A percentile compares a stretch with the other conserved stretches of the same genome.
Evolutionary conservation across 202 grass and related monocot genomes (phyloP).

Genomic region (Eragrostis tef): DNA sequence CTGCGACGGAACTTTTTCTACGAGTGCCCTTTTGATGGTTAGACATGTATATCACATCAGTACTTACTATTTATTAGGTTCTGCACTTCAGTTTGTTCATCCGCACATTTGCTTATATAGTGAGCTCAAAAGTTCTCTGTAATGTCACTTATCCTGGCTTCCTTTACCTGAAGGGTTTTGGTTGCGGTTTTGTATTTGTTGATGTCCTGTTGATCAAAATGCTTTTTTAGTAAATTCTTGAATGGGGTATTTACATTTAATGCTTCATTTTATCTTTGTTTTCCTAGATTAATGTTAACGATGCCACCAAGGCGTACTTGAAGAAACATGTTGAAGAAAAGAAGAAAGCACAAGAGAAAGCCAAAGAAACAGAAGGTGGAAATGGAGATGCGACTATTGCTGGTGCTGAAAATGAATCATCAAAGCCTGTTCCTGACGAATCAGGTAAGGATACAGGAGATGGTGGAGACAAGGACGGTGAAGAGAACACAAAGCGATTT

Average conservation of each 20-base stretch:
- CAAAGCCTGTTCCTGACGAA: slow-evolving; percentile 59
- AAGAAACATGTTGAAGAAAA: slow-evolving; percentile 89
- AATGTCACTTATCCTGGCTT: slow-evolving; percentile 4
- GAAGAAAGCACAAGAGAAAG: slow-evolving; percentile 73
- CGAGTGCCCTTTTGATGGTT: background rate
- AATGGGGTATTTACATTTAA: slow-evolving; percentile 20
- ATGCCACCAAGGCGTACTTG: slow-evolving; percentile 89
- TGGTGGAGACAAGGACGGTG: slow-evolving; percentile 59
- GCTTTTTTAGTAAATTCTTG: background rate
- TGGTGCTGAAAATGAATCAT: slow-evolving; percentile 54
- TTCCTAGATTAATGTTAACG: slow-evolving; percentile 83
- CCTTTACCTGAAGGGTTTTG: background rate
- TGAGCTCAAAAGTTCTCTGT: slow-evolving; percentile 16
- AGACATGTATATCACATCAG: background rate
- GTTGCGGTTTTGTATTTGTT: background rate
- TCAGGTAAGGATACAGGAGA: slow-evolving; percentile 52
- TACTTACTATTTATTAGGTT: slow-evolving; percentile 2
- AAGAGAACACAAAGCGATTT: slow-evolving; percentile 66
- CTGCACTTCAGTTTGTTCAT: background rate
- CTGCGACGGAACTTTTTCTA: background rate
- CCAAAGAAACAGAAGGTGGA: slow-evolving; percentile 63
- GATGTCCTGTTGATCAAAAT: slow-evolving; percentile 12
- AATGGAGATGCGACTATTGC: slow-evolving; percentile 44
- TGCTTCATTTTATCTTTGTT: slow-evolving; percentile 33
- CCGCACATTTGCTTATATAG: background rate